Evolutionary conservation across 1,139 yeast genomes (phyloP).

Genomic region (Yamadazyma sp.): DNA sequence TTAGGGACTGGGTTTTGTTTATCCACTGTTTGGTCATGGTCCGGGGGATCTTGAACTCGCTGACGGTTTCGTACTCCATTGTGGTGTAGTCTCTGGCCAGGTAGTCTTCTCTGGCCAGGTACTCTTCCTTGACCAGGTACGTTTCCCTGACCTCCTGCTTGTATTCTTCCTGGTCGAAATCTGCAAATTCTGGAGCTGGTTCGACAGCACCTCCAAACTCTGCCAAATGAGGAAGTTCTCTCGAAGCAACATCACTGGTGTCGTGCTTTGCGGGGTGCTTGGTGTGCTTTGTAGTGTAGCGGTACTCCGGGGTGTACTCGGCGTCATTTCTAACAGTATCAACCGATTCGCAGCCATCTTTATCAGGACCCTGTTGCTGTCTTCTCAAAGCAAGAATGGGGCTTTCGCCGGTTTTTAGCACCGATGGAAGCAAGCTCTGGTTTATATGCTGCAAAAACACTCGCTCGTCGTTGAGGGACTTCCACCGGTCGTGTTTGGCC

Average conservation of each 20-base stretch:
- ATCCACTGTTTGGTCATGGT: slow-evolving; percentile 15
- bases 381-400: slow-evolving; percentile 30
- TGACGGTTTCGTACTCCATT: slow-evolving; percentile 17
- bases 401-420: slow-evolving; percentile 34
- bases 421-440: slow-evolving; percentile 37
- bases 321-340: slow-evolving; percentile 1
- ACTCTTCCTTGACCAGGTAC: no score
- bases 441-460: slow-evolving; percentile 30
- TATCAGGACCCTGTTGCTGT: slow-evolving; percentile 16
- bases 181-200: slow-evolving; percentile 17
- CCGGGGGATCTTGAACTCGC: slow-evolving; percentile 38
- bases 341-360: not conserved
- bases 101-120: no score
- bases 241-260: slow-evolving; percentile 8
- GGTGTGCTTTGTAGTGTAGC: no score
- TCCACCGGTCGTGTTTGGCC: slow-evolving; percentile 25
- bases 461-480: slow-evolving; percentile 34
- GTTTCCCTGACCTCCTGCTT: no score
- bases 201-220: slow-evolving; percentile 25
- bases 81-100: no score
- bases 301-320: slow-evolving; percentile 6
- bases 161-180: slow-evolving; percentile 34
- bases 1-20: slow-evolving; percentile 11
- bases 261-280: slow-evolving; percentile 2
- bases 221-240: slow-evolving; percentile 22